These are phyloP conservation scores for Kodamaea restingae DNA, from an alignment of 805 yeast genomes.

Conservation along the genomic window DNA sequence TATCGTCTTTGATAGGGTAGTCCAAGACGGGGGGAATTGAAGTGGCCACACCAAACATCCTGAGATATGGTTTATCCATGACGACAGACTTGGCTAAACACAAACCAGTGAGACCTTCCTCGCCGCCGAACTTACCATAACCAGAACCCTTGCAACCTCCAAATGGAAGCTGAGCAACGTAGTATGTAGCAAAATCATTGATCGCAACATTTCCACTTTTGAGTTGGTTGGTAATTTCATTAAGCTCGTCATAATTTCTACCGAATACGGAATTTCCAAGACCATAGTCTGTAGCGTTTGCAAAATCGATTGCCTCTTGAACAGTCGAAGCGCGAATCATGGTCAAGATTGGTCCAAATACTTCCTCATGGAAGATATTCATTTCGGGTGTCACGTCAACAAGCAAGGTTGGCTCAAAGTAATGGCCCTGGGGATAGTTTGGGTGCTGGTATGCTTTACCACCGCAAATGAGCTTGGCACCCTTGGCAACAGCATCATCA, in stretches of 20 bases:
- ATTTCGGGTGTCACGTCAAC: conserved; percentile 72
- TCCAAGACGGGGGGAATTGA: conserved; percentile 85
- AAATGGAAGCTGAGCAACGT: conserved; percentile 93
- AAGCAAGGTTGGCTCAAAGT: conserved; percentile 84
- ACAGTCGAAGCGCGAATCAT: conserved; percentile 67
- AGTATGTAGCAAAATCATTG: conserved; percentile 95
- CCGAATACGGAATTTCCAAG: conserved; percentile 93
- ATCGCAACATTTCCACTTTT: conserved; percentile 92
- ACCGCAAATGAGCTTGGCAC: conserved; percentile 79
- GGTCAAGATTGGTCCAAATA: conserved; percentile 88
- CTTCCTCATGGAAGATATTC: conserved; percentile 84
- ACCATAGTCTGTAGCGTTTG: conserved; percentile 85
- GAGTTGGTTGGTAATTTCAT: conserved; percentile 58
- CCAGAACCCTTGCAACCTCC: conserved; percentile 95
- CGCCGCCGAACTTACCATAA: conserved; percentile 97
- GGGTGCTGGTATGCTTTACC: conserved; percentile 83
- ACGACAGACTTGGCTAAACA: conserved; percentile 87
- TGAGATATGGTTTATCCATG: conserved; percentile 71
- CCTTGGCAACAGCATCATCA: conserved; percentile 67
- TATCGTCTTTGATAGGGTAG: conserved; percentile 80
- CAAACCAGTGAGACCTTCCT: conserved; percentile 89
- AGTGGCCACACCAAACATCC: conserved; percentile 56
- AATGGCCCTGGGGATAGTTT: conserved; percentile 92
- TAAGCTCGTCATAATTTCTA: conserved; percentile 50
- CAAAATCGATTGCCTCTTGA: conserved; percentile 67